Evolutionary conservation across 2,329 filamentous ascomycete genomes (phyloP).

Genomic region (Fusarium sp.): DNA sequence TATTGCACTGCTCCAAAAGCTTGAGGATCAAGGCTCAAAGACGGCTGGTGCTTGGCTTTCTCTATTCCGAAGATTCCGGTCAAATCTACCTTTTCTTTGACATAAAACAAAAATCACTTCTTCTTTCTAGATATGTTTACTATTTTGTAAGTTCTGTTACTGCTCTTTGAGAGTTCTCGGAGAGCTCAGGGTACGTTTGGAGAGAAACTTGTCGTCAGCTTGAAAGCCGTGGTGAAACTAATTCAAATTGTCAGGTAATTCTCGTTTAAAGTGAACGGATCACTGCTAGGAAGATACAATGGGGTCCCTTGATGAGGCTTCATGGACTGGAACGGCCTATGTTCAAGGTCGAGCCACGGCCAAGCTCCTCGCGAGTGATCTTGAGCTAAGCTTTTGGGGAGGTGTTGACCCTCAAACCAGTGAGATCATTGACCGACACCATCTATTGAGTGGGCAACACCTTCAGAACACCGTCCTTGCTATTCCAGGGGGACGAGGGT

Average conservation of each 20-base stretch:
- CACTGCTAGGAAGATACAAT: background rate
- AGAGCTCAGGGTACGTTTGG: background rate
- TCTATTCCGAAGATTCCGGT: background rate
- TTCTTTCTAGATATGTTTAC: background rate
- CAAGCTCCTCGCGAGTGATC: conserved; percentile 41
- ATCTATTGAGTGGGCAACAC: conserved; percentile 50
- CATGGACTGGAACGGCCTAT: conserved; percentile 30
- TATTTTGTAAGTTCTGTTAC: background rate
- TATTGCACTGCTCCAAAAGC: background rate
- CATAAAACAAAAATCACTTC: too few species aligned
- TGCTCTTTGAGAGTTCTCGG: background rate
- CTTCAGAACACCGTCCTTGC: conserved; percentile 52
- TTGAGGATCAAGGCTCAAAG: background rate
- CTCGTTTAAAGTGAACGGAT: background rate
- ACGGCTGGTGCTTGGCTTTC: background rate
- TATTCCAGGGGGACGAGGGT: conserved; percentile 58
- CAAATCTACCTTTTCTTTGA: background rate
- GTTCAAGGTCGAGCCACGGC: conserved; percentile 44
- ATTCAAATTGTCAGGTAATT: background rate
- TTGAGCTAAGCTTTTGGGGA: conserved; percentile 58
- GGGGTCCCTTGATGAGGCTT: conserved; percentile 8
- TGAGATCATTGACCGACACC: conserved; percentile 55
- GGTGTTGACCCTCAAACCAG: conserved; percentile 55
- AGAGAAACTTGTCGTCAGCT: background rate
- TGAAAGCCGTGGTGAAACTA: background rate